Evolutionary conservation across 2,329 filamentous ascomycete genomes (phyloP).

Genomic region (Trichophyton verrucosum): DNA sequence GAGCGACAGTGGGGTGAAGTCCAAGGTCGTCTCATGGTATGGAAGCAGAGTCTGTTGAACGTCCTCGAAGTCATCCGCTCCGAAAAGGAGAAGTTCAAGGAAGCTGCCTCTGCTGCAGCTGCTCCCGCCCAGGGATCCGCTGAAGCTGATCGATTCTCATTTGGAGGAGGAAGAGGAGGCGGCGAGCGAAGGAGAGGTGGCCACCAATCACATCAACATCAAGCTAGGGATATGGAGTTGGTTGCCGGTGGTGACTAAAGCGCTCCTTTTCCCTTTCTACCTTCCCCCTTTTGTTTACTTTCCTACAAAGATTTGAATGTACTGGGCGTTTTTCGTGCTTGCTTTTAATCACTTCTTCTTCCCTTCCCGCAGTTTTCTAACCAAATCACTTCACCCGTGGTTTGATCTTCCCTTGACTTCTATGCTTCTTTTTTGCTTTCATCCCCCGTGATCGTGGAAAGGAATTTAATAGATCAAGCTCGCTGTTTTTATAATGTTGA

Average conservation of each 20-base stretch:
- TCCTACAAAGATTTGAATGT: conserved; percentile 3
- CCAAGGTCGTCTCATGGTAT: conserved; percentile 77
- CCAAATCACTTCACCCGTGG: not conserved
- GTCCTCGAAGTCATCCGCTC: conserved; percentile 66
- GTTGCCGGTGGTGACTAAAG: conserved; percentile 22
- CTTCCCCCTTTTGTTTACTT: not conserved
- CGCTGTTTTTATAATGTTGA: not conserved
- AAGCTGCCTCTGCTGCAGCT: conserved; percentile 54
- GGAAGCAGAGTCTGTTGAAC: conserved; percentile 67
- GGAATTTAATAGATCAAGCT: conserved; percentile 1
- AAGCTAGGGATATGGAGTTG: conserved; percentile 27
- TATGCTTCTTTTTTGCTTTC: not conserved
- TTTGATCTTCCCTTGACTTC: not conserved
- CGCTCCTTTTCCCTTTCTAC: not conserved
- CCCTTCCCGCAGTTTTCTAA: not conserved
- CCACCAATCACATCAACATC: conserved; percentile 17
- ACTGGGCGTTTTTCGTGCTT: conserved; percentile 7
- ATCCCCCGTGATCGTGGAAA: not conserved
- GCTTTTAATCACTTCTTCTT: conserved; percentile 1
- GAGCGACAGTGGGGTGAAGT: conserved; percentile 98
- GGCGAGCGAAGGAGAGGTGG: conserved; percentile 24
- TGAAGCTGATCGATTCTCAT: conserved; percentile 19
- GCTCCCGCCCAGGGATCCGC: conserved; percentile 18
- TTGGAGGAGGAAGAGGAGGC: conserved; percentile 20
- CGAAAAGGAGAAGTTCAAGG: conserved; percentile 69